Evolutionary conservation across 225 moss, liverwort and hornwort genomes (phyloP).

Genomic region (Rhytidiadelphus loreus): DNA sequence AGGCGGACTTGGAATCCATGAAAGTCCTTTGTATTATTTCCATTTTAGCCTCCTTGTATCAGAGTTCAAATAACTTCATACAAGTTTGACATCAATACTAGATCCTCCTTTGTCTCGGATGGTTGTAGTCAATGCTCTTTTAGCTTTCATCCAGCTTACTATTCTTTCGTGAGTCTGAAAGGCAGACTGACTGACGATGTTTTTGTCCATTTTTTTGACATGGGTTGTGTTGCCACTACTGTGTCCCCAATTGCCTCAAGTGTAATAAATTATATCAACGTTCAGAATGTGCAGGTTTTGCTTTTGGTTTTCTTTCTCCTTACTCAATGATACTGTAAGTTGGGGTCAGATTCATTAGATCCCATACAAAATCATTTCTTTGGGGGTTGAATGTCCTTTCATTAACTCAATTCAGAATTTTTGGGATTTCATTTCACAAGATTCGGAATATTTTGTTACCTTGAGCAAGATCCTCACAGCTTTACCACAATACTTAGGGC

Average conservation of each 20-base stretch:
- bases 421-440: no score
- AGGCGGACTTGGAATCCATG: neutral
- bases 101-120: neutral
- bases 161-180: conserved; percentile 24
- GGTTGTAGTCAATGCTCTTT: neutral
- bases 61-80: neutral
- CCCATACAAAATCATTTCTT: no score
- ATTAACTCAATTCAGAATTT: no score
- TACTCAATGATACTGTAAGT: neutral
- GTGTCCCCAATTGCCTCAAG: neutral
- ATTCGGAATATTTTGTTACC: no score
- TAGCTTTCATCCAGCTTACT: neutral
- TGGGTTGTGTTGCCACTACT: neutral
- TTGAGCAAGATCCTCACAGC: no score
- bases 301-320: neutral
- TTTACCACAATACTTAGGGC: no score
- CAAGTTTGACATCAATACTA: neutral
- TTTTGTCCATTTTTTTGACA: neutral
- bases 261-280: conserved; percentile 3
- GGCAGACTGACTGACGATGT: conserved; percentile 2
- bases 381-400: no score
- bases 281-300: no score
- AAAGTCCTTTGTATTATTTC: conserved; percentile 32
- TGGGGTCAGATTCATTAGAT: no score
- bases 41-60: neutral